phyloP scores from a whole-genome alignment of 192 early-diverging fungal genomes.

The Coemansia furcata region DNA sequence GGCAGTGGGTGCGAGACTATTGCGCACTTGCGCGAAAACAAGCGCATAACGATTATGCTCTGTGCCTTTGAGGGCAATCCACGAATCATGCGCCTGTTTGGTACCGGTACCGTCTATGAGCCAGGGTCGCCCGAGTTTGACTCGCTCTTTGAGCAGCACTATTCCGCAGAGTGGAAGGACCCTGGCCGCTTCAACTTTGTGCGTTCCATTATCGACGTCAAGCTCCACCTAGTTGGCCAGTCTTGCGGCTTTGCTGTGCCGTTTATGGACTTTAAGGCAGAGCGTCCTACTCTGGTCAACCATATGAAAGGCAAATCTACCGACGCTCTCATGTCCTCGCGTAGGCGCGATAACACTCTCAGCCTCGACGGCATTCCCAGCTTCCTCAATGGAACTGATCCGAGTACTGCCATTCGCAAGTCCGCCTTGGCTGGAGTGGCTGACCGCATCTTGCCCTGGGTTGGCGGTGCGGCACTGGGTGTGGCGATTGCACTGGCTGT shows the following conservation, averaged over 20 bases:
- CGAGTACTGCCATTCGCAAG: constrained; percentile 5
- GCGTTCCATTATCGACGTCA: constrained; percentile 57
- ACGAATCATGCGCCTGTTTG: constrained; percentile 62
- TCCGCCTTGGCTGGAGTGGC: not conserved
- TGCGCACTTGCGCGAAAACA: constrained; percentile 63
- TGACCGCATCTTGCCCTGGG: constrained; percentile 22
- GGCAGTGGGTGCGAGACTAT: constrained; percentile 60
- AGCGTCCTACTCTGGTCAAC: constrained; percentile 53
- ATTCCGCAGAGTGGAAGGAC: constrained; percentile 30
- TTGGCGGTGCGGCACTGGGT: constrained; percentile 36
- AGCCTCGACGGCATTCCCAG: constrained; percentile 63
- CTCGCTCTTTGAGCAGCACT: constrained; percentile 47
- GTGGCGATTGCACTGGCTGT: constrained; percentile 18
- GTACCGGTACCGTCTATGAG: constrained; percentile 54
- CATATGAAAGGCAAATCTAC: constrained; percentile 36
- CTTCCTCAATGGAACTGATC: constrained; percentile 28
- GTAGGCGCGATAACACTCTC: constrained; percentile 43
- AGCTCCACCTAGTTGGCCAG: constrained; percentile 56
- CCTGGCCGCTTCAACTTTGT: constrained; percentile 44
- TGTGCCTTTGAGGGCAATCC: constrained; percentile 64
- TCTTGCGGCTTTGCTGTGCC: constrained; percentile 66
- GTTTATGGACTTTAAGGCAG: constrained; percentile 54
- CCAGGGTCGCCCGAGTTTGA: constrained; percentile 52
- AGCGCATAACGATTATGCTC: constrained; percentile 64
- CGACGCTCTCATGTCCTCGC: constrained; percentile 31